phyloP scores from a whole-genome alignment of 1,284 basidiomycete species.

The Pisolithus thermaeus region DNA sequence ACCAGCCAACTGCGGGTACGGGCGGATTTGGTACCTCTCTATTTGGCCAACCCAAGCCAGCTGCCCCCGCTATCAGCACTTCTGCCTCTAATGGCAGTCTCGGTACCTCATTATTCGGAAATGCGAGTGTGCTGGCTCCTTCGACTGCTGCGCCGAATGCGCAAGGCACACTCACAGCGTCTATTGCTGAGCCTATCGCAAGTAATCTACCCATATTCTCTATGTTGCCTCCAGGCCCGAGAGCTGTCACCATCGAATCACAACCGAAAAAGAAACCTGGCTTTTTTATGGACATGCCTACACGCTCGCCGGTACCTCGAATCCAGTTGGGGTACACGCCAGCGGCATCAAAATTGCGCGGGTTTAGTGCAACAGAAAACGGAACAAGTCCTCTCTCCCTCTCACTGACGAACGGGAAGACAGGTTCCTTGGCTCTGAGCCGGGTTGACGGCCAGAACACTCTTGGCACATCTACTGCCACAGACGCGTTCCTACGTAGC shows the following conservation, averaged over 20 bases:
- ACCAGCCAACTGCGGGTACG: constrained; percentile 25
- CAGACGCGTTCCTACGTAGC: constrained; percentile 52
- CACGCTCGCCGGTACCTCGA: constrained; percentile 57
- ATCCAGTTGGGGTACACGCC: constrained; percentile 59
- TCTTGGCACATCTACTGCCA: constrained; percentile 30
- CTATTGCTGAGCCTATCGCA: constrained; percentile 88
- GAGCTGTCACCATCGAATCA: constrained; percentile 52
- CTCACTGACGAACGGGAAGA: constrained; percentile 48
- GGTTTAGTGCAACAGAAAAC: constrained; percentile 50
- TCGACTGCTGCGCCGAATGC: constrained; percentile 35
- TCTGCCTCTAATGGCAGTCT: constrained; percentile 37
- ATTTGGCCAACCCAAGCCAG: constrained; percentile 38
- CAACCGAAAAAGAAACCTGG: constrained; percentile 66
- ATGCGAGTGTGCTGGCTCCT: constrained; percentile 34
- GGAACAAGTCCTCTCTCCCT: constrained; percentile 34
- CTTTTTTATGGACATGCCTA: constrained; percentile 66
- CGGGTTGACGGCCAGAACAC: constrained; percentile 36
- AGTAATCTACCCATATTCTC: constrained; percentile 74
- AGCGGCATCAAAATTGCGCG: constrained; percentile 61
- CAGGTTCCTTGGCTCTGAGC: constrained; percentile 46
- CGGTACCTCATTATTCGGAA: constrained; percentile 46
- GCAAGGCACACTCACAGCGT: constrained; percentile 67
- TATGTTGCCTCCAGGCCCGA: constrained; percentile 65
- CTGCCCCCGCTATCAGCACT: constrained; percentile 29
- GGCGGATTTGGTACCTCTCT: constrained; percentile 33